Evolutionary conservation across 306 rosid species (phyloP).

Genomic region (Alnus rubra): DNA sequence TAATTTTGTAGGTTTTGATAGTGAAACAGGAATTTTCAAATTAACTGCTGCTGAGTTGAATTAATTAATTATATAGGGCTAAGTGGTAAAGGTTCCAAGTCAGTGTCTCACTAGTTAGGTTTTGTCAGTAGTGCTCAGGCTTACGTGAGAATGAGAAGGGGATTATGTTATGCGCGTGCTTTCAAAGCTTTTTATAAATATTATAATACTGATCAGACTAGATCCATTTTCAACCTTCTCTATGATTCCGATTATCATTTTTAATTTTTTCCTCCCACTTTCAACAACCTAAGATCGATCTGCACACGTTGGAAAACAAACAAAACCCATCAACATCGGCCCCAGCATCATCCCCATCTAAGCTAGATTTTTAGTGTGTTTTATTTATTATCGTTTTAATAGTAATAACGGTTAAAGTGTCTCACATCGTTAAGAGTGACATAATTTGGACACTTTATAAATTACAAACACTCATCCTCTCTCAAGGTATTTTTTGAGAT

Average conservation of each 20-base stretch:
- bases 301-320: not conserved
- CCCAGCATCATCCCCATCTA: not conserved
- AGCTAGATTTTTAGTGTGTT: conserved; percentile 2
- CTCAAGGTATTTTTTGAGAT: too few species aligned
- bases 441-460: too few species aligned
- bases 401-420: too few species aligned
- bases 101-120: conserved; percentile 1
- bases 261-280: conserved; percentile 40
- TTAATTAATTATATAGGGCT: too few species aligned
- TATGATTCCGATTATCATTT: conserved; percentile 49
- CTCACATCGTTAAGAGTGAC: too few species aligned
- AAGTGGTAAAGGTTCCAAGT: not conserved
- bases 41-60: too few species aligned
- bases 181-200: conserved; percentile 15
- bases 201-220: conserved; percentile 12
- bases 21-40: too few species aligned
- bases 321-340: conserved; percentile 19
- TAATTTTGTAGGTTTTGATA: too few species aligned
- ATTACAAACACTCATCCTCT: too few species aligned
- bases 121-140: conserved; percentile 35
- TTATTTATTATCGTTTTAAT: not conserved
- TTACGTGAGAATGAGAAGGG: conserved; percentile 46
- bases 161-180: conserved; percentile 54
- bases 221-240: conserved; percentile 40
- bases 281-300: conserved; percentile 32